Evolutionary conservation across 1,139 yeast species (phyloP), one percentile per base, ranked within the genome.

Genomic region (Saccharomyces hybrid): DNA sequence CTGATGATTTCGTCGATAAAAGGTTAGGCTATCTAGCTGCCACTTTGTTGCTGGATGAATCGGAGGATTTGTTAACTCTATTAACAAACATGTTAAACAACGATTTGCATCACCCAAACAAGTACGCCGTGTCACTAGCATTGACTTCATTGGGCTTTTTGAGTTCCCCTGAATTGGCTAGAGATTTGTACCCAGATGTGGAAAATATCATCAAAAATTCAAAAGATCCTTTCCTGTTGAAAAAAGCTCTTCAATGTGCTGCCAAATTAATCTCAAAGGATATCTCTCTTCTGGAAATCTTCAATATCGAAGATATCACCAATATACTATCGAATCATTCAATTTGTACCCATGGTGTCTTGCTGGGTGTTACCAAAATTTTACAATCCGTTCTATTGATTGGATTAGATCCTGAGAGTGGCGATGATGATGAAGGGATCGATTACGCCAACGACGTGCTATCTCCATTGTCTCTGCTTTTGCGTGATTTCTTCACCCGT

Each of bases 11-110:
- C 70, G 80, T 87, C 46, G 97, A 90, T 72, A 95, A 95, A 72
- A 78, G 98, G 59, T 78, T 95, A 57, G 99, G 99, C 0, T 95
- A 95, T 69, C 74, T 95, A 65, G 97, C 98, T 19, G 87, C 97
- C 7, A 88, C 89, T 91, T 75, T 95, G 54, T 77, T 95, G 61
- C 54, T 69, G 50, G 99, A 95, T 70, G 99, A 93, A 72, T 88
- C 89, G 66, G 97, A 93, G 71, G 99, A 95, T 67, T 93, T 93
- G 51, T 76, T 95, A 67, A 95, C 99, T 1, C 76, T 95, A 54
- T 80, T 95, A 70, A 93, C 99, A 53, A 95, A 95, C 72, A 85
- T 97, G 25, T 76, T 93, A 63, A 95, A 90, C 70, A 85, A 85
- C 67, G 99, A 95, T 71, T 79, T 95, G 79, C 86, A 86, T 65